Evolutionary conservation across 139 green algal species (phyloP), one percentile per base, ranked within the genome.

Genomic region (Deuterostichococcus epilithicus): DNA sequence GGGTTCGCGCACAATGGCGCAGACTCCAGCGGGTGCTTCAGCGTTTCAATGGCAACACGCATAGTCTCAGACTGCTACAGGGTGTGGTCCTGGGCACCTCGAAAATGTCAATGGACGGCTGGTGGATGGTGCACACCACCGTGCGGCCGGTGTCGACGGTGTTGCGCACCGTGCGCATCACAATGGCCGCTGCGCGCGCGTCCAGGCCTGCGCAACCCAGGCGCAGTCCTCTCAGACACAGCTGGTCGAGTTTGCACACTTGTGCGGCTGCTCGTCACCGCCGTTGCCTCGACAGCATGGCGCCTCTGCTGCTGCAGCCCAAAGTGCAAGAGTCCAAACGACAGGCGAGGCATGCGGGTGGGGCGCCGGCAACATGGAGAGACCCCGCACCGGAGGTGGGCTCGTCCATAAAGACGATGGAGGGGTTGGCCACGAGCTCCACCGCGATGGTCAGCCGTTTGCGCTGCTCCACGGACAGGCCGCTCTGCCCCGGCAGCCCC

Each of bases 391-490:
- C 83, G 23, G 67, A 72, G 0, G 82, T 85, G 32, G 80, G 80
- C 70, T 86, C 80, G 23, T 84, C 78, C 20, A 77, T 58, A 5
- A 68, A 72, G 20, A 79, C 44, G 52, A 68, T 72, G 67, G 35
- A 75, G 92, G 58, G 89, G 82, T 89, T 90, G 32, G 84, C 74
- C 44, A 89, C 94, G 37, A 98, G 86, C 89, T 98, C 94, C 38
- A 97, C 90, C 0, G 85, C 94, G 59, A 98, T 98, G 74, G 89
- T 97, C 26, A 98, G 84, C 0, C 92, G 83, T 88, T 98, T 98
- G 72, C 94, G 82, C 82, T 95, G 92, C 89, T 98, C 94, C 28
- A 89, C 78, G 33, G 68, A 85, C 47, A 97, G 83, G 0, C 92
- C 92, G 23, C 5, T 78, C 20, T 73, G 76, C 2, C 87, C 87